Base-by-base conservation (phyloP, 495 filamentous ascomycete genomes). In the Penicillium paradoxum region DNA sequence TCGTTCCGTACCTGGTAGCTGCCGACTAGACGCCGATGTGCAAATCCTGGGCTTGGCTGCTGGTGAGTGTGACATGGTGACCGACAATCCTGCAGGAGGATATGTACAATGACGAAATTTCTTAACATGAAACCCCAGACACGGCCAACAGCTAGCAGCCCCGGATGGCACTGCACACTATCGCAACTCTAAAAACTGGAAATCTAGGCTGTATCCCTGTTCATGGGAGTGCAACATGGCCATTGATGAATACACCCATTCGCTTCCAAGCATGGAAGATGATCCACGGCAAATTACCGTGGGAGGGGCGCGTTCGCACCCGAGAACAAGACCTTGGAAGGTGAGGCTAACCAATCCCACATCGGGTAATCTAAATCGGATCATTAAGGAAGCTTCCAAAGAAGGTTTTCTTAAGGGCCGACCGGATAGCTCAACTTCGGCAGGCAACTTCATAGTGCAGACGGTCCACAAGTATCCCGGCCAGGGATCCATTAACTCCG, bases 401-500 rank as follows among this genome's bases (percentile, higher is more conserved):
- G 69, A 72, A 42, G 68, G 68, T 5, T 72, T 63, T 34, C 68
- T 68, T 8, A 63, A 54, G 50, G 60, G 57, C 19, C 60, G 34
- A 29, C 53, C 60, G 4, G 51, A 64, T 9, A 63, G 67, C 47
- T 65, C 59, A 7, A 70, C 60, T 33, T 64, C 54, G 8, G 68
- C 66, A 10, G 69, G 60, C 4, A 64, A 65, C 48, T 72, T 65
- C 44, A 70, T 72, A 68, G 65, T 71, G 11, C 62, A 73, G 46
- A 67, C 68, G 66, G 68, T 71, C 5, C 66, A 64, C 47, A 63
- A 67, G 42, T 67, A 71, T 45, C 69, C 69, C 1, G 64, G 66
- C 22, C 61, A 71, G 42, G 68, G 68, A 34, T 63, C 62, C 2
- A 68, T 68, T 19, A 62, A 65, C 41, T 65, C 64, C 10, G 65